Percentiles rank a stretch among this genome's conserved stretches.
Conservation (phyloP, 176 grass and related monocot species). For the Avena eriantha region DNA sequence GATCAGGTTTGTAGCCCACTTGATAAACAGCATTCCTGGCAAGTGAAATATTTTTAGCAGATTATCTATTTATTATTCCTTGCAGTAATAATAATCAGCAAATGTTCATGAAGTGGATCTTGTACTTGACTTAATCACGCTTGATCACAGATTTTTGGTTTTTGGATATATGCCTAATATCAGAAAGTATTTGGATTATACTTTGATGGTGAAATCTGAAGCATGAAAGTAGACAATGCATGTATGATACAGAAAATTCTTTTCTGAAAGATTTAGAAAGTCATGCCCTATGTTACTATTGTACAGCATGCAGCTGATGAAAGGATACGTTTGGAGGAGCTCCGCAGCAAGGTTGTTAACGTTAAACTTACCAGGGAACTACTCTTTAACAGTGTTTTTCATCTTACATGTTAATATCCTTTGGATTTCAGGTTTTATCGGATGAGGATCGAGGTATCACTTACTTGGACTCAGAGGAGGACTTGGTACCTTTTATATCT, state of each 20-base stretch:
- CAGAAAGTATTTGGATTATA: conserved; percentile 21
- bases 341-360: conserved; percentile 75
- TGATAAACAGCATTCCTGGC: conserved; percentile 21
- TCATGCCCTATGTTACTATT: conserved; percentile 35
- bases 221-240: conserved; percentile 20
- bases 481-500: conserved; percentile 66
- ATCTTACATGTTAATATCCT: conserved; percentile 23
- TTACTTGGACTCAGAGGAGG: conserved; percentile 79
- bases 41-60: conserved; percentile 10
- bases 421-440: conserved; percentile 71
- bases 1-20: conserved; percentile 22
- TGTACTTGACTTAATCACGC: not conserved
- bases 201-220: not conserved
- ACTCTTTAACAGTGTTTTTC: conserved; percentile 21
- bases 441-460: conserved; percentile 64
- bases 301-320: conserved; percentile 97
- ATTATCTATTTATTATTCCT: conserved; percentile 28
- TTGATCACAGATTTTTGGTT: conserved; percentile 25
- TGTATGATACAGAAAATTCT: conserved; percentile 24
- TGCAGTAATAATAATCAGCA: conserved; percentile 24
- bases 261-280: conserved; percentile 37
- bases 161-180: not conserved
- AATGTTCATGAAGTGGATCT: conserved; percentile 20
- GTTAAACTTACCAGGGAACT: conserved; percentile 32
- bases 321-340: conserved; percentile 93